A percentile compares a stretch with the other conserved stretches of the same genome.
Evolutionary conservation across 2,329 filamentous ascomycete species (phyloP).

Genomic region (Xylariaceae sp.): DNA sequence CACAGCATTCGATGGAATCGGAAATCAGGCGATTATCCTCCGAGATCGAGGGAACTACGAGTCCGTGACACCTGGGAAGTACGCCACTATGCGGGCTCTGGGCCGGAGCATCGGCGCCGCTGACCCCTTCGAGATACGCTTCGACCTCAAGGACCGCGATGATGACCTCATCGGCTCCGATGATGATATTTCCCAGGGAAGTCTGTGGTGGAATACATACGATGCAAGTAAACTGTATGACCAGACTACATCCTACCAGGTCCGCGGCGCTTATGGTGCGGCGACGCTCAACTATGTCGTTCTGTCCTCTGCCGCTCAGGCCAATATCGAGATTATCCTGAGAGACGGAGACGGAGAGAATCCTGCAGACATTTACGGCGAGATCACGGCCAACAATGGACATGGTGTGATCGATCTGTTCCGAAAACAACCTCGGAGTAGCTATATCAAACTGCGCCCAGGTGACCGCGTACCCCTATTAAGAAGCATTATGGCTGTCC

Average conservation of each 20-base stretch:
- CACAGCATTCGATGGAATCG: background rate
- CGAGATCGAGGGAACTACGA: background rate
- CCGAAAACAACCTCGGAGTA: background rate
- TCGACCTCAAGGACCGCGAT: background rate
- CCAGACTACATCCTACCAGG: conserved; percentile 11
- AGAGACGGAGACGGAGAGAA: background rate
- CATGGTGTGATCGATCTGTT: background rate
- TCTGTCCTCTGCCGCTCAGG: background rate
- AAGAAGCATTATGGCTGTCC: background rate
- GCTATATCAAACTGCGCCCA: background rate
- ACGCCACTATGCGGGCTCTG: background rate
- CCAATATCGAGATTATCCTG: background rate
- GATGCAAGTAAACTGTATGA: background rate
- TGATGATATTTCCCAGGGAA: background rate
- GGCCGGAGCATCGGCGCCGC: background rate
- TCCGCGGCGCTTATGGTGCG: background rate
- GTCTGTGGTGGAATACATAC: background rate
- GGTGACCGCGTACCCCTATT: background rate
- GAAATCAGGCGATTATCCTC: background rate
- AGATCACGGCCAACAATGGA: background rate
- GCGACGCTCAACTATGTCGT: background rate
- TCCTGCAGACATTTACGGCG: background rate
- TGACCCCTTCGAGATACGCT: background rate
- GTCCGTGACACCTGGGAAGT: background rate
- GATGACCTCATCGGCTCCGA: background rate